Percentiles rank a stretch among this genome's conserved stretches.
Evolutionary conservation across 257 asterid genomes (phyloP).

Genomic region (Nicotiana sylvestris): DNA sequence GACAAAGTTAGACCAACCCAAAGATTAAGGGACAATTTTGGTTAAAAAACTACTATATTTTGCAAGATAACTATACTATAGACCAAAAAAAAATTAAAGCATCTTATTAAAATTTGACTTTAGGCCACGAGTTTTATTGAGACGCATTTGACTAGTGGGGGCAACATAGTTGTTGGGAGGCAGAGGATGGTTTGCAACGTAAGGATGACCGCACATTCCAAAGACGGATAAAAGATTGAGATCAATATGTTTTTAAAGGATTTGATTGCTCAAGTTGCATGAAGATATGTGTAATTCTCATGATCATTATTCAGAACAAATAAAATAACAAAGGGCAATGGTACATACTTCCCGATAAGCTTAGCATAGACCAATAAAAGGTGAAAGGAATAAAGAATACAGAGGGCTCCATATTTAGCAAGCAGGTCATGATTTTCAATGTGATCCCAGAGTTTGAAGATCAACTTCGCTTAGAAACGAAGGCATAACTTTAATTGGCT

Average conservation of each 20-base stretch:
- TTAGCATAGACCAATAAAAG: neutral
- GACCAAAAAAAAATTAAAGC: too few species aligned
- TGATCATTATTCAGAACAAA: neutral
- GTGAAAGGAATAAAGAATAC: neutral
- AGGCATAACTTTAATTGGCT: constrained; percentile 51
- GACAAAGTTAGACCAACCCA: too few species aligned
- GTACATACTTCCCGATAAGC: neutral
- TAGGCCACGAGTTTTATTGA: too few species aligned
- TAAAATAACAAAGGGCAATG: neutral
- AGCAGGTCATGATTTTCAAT: constrained; percentile 1
- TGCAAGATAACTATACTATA: too few species aligned
- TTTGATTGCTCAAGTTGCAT: neutral
- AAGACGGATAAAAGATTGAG: neutral
- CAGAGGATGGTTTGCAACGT: too few species aligned
- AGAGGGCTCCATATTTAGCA: neutral
- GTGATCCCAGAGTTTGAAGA: constrained; percentile 36
- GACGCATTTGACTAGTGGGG: too few species aligned
- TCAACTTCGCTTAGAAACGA: constrained; percentile 46
- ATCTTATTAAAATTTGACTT: too few species aligned
- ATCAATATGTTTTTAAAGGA: neutral
- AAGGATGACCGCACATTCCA: neutral
- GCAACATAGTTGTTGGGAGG: too few species aligned
- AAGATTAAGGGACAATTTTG: too few species aligned
- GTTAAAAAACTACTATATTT: too few species aligned
- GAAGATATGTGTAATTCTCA: neutral